Evolutionary conservation across 768 basidiomycete species (phyloP), one percentile per base, ranked within the genome.

Genomic region (Trametes punicea): DNA sequence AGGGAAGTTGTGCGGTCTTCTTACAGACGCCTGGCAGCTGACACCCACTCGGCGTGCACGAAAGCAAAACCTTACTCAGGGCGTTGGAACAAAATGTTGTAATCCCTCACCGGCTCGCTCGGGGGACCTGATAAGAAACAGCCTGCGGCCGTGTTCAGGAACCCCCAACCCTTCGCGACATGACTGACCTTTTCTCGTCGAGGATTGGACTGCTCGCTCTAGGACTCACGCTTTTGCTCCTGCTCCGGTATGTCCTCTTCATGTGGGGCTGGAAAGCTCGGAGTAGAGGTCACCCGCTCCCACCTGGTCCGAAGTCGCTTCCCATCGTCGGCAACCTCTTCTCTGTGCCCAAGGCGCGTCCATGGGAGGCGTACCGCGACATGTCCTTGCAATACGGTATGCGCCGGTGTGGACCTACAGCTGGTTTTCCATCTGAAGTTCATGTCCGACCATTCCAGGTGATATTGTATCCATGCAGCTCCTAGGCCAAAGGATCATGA

Each of bases 401-500:
- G 49, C 36, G 4, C 42, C 8, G 2, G n/a, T 15, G 13, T 9
- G 18, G 9, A 20, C 18, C n/a, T n/a, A n/a, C n/a, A n/a, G 27
- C 15, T 42, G 40, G 21, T 1, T n/a, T 29, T 23, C 10, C 20
- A 20, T 41, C 6, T 33, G 18, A n/a, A n/a, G 39, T 6, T 23
- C 21, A 36, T 15, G 18, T 11, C 3, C 18, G 29, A 23, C 15
- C 15, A 10, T 9, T 15, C 6, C 16, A 18, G 54, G 55, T 9
- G 50, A 52, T 11, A 18, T 60, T 23, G 25, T 56, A 2, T 51
- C 27, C 23, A 41, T 62, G n/a, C 56, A 61, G 15, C 18, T 65
- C 26, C 51, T 62, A 23, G 63, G 66, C 9, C 53, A 51, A 18
- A 49, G 57, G 39, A 26, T 77, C n/a, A 62, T 78, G 29, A 60